Conservation (phyloP, 1,139 yeast genomes). For the Blastobotrys capitulatus region DNA sequence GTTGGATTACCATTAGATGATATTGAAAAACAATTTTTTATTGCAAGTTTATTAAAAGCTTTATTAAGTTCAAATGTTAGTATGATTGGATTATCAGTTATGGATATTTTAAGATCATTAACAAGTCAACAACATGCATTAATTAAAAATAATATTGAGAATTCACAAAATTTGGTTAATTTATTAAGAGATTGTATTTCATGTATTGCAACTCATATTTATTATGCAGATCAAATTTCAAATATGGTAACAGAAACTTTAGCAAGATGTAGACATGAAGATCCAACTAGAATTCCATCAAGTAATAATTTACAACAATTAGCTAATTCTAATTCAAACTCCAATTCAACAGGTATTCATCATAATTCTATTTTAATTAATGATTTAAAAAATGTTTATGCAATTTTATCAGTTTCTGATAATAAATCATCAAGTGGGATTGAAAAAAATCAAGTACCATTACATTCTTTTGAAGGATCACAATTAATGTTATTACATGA, state of each 20-base stretch:
- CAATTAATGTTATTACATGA: constrained; percentile 28
- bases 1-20: constrained; percentile 27
- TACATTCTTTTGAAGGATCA: constrained; percentile 33
- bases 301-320: constrained; percentile 4
- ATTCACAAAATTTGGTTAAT: constrained; percentile 19
- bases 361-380: constrained; percentile 14
- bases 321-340: background rate
- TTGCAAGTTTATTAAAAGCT: constrained; percentile 54
- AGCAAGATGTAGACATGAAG: constrained; percentile 18
- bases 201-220: constrained; percentile 63
- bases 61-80: constrained; percentile 74
- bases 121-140: constrained; percentile 52
- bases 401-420: constrained; percentile 15
- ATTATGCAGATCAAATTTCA: constrained; percentile 74
- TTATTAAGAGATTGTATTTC: constrained; percentile 43
- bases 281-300: constrained; percentile 3
- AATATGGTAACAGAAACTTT: constrained; percentile 58
- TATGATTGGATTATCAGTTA: constrained; percentile 84
- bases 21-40: constrained; percentile 41
- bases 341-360: background rate
- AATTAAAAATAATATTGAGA: constrained; percentile 26
- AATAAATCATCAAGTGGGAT: constrained; percentile 3
- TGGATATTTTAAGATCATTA: constrained; percentile 68
- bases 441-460: constrained; percentile 19
- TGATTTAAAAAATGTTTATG: constrained; percentile 24